Evolutionary conservation across 2,329 filamentous ascomycete species (phyloP), one percentile per base, ranked within the genome.

Genomic region (Talaromyces sp.): DNA sequence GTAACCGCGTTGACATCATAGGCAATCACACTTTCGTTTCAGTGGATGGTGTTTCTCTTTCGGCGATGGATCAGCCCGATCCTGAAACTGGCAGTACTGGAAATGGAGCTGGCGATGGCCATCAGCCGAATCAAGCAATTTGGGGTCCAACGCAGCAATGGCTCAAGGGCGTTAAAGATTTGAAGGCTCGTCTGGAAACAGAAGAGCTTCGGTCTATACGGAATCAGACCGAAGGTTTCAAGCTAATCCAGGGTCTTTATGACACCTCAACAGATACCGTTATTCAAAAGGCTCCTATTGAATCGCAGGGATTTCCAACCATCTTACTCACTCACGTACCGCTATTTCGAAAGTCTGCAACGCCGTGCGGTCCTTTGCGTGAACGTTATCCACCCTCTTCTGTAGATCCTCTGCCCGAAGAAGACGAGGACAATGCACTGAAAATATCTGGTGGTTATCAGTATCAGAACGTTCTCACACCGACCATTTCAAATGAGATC

Each of bases 21-120:
- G 95, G 92, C 13, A 99, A 99, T 73, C 95, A 99, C 75, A 96
- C 92, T 0, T 93, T 99, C 74, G 91, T 99, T 22, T 96, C 92
- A 0, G 85, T 99, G 8, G 95, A 99, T 74, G 87, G 90, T 0
- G 89, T 97, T 4, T 97, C 93, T 0, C 78, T 98, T 71, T 96
- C 92, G 73, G 94, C 95, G 3, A 82, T 84, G 74, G 85, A 85
- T 61, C 83, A 87, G 68, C 81, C 82, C 5, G 79, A 85, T 62
- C 76, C 79, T 16, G 66, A 74, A 61, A 82, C 82, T 6, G 82
- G 82, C n/a, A 78, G 77, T 62, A 76, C 77, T 31, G 72, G 72
- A 75, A 81, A 57, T 81, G 84, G 74, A 33, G 72, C 70, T 3
- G 83, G 82, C 43, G 78, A 82, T 60, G 76, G 78, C 5, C 78